phyloP scores from a whole-genome alignment of 352 stramenopile species.

The Phytophthora podocarpi region DNA sequence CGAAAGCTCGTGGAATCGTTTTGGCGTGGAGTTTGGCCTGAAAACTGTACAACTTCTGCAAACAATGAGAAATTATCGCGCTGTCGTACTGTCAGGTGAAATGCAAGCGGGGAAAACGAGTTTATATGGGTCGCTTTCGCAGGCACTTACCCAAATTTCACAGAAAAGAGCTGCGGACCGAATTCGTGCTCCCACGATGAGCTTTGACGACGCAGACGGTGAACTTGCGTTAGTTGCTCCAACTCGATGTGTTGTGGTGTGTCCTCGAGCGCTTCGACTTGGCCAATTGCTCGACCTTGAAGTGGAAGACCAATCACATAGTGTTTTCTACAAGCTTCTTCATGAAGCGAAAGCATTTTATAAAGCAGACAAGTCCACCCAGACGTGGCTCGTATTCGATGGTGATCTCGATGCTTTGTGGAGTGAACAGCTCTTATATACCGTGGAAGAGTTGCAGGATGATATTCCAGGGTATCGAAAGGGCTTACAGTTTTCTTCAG shows the following conservation, averaged over 20 bases:
- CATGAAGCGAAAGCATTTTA: constrained; percentile 49
- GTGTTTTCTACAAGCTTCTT: constrained; percentile 46
- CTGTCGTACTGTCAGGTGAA: constrained; percentile 48
- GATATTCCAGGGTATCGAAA: constrained; percentile 10
- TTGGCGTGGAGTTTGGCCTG: constrained; percentile 36
- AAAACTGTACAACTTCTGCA: constrained; percentile 61
- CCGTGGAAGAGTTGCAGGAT: constrained; percentile 28
- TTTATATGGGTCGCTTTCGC: constrained; percentile 47
- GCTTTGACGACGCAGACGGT: not conserved
- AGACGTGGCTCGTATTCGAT: constrained; percentile 76
- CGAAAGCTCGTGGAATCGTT: constrained; percentile 31
- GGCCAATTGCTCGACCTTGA: constrained; percentile 37
- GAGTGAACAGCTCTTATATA: constrained; percentile 55
- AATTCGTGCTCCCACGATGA: not conserved
- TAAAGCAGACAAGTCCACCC: constrained; percentile 12
- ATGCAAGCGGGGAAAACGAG: constrained; percentile 60
- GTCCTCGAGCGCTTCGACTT: constrained; percentile 42
- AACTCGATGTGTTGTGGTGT: constrained; percentile 44
- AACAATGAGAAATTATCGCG: constrained; percentile 26
- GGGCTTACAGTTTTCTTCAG: constrained; percentile 42
- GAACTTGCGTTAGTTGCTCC: constrained; percentile 9
- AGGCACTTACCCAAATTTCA: constrained; percentile 29
- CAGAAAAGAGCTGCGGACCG: not conserved
- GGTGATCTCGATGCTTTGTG: constrained; percentile 53
- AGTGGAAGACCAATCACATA: constrained; percentile 24